phyloP scores from a whole-genome alignment of 768 basidiomycete genomes.

The Collybia sordida region DNA sequence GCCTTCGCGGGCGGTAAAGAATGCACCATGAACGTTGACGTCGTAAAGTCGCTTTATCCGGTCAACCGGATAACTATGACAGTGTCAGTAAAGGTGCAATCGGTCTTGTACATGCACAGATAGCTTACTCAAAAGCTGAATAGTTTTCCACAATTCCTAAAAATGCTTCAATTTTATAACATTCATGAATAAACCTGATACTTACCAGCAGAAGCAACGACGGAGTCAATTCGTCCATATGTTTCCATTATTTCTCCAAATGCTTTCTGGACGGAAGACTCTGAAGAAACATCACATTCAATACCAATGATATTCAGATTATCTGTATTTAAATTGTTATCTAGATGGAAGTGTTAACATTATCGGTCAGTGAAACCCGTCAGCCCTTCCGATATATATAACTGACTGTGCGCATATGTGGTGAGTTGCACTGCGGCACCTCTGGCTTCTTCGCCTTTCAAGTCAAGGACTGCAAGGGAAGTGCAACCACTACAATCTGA shows the following conservation, averaged over 20 bases:
- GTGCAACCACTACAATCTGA: constrained; percentile 66
- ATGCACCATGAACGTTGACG: constrained; percentile 92
- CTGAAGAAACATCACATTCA: constrained; percentile 87
- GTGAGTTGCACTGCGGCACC: constrained; percentile 67
- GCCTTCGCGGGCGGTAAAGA: constrained; percentile 95
- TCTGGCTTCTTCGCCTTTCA: constrained; percentile 68
- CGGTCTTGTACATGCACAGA: neutral
- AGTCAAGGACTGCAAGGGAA: constrained; percentile 76
- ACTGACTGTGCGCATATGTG: constrained; percentile 25
- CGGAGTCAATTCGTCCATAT: constrained; percentile 73
- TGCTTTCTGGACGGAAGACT: constrained; percentile 72
- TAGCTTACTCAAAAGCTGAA: constrained; percentile 76
- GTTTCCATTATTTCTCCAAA: constrained; percentile 64
- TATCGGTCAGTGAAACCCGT: constrained; percentile 9
- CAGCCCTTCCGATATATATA: constrained; percentile 20
- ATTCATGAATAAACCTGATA: neutral
- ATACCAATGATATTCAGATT: constrained; percentile 71
- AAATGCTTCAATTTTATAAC: neutral
- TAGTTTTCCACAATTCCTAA: constrained; percentile 87
- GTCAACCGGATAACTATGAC: constrained; percentile 76
- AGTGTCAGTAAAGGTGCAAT: neutral
- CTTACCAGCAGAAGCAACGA: constrained; percentile 86
- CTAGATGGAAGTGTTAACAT: constrained; percentile 31
- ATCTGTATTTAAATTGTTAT: constrained; percentile 49
- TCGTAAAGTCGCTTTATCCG: constrained; percentile 83